Percentiles rank a stretch among this genome's conserved stretches.
phyloP scores from a whole-genome alignment of 768 basidiomycete species.

The Porpolomopsis calyptriformis region DNA sequence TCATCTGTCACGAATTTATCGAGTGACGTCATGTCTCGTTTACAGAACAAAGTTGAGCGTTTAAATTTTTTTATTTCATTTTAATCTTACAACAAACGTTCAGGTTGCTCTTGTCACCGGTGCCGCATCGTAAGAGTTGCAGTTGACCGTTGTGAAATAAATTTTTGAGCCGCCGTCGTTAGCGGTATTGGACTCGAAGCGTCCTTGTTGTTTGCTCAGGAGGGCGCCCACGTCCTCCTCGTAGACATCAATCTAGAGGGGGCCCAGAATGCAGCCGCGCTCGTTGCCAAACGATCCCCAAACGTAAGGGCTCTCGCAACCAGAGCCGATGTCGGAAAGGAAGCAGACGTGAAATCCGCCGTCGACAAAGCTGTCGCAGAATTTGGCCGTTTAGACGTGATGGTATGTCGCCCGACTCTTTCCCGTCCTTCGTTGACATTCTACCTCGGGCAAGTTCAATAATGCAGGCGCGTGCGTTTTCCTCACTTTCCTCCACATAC shows the following conservation, averaged over 20 bases:
- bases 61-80: too few relatives aligned
- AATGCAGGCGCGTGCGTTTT: slow-evolving; percentile 55
- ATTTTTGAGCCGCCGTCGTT: slow-evolving; percentile 13
- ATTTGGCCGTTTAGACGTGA: slow-evolving; percentile 91
- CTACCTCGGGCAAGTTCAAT: slow-evolving; percentile 70
- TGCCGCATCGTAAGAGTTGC: slow-evolving; percentile 64
- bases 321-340: slow-evolving; percentile 83
- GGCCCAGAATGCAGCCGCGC: slow-evolving; percentile 53
- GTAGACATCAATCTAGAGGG: slow-evolving; percentile 78
- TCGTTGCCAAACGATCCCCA: slow-evolving; percentile 58
- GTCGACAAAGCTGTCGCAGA: slow-evolving; percentile 71
- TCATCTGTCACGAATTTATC: not conserved
- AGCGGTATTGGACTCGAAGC: slow-evolving; percentile 97
- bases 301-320: slow-evolving; percentile 57
- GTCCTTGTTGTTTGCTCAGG: slow-evolving; percentile 86
- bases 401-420: slow-evolving; percentile 45
- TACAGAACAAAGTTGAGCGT: not conserved
- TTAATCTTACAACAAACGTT: too few relatives aligned
- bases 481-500: slow-evolving; percentile 1
- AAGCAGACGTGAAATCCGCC: slow-evolving; percentile 71
- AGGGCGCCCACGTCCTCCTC: slow-evolving; percentile 85
- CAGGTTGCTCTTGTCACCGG: slow-evolving; percentile 78
- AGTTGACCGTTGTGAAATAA: slow-evolving; percentile 7
- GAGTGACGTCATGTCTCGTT: not conserved
- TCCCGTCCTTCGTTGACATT: not conserved